Evolutionary conservation across 805 yeast genomes (phyloP).

Genomic region (Scheffersomyces lignosus): DNA sequence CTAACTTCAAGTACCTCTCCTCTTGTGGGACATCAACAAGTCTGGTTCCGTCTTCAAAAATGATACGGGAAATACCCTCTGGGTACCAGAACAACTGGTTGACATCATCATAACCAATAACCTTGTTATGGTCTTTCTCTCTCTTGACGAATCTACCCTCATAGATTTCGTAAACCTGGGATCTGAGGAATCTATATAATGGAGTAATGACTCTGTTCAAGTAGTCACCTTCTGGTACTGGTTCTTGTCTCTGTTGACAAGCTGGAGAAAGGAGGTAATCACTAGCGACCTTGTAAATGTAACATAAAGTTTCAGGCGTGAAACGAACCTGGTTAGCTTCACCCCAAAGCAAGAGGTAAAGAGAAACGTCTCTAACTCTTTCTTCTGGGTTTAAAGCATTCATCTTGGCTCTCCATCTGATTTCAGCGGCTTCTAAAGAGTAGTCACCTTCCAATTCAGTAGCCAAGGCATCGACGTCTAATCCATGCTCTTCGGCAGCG

Average conservation of each 20-base stretch:
- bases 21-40: constrained; percentile 85
- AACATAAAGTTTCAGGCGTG: constrained; percentile 79
- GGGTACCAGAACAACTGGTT: constrained; percentile 99
- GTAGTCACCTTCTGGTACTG: constrained; percentile 88
- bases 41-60: constrained; percentile 89
- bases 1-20: constrained; percentile 86
- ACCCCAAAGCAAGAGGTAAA: constrained; percentile 81
- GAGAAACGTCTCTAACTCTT: constrained; percentile 74
- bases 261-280: constrained; percentile 88
- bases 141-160: constrained; percentile 84
- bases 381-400: constrained; percentile 70
- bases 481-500: constrained; percentile 66
- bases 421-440: constrained; percentile 80
- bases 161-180: constrained; percentile 77
- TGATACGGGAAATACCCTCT: constrained; percentile 93
- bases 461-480: constrained; percentile 60
- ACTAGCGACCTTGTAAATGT: constrained; percentile 90
- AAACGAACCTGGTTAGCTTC: constrained; percentile 94
- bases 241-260: constrained; percentile 83
- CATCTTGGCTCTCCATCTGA: constrained; percentile 85
- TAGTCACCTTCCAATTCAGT: constrained; percentile 78
- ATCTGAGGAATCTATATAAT: constrained; percentile 72
- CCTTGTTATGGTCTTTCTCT: constrained; percentile 78
- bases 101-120: constrained; percentile 95
- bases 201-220: constrained; percentile 93